A percentile compares a stretch with the other conserved stretches of the same genome.
These are phyloP conservation scores for Yarrowia alimentaria DNA, from an alignment of 805 yeast species.

Conservation along the genomic window DNA sequence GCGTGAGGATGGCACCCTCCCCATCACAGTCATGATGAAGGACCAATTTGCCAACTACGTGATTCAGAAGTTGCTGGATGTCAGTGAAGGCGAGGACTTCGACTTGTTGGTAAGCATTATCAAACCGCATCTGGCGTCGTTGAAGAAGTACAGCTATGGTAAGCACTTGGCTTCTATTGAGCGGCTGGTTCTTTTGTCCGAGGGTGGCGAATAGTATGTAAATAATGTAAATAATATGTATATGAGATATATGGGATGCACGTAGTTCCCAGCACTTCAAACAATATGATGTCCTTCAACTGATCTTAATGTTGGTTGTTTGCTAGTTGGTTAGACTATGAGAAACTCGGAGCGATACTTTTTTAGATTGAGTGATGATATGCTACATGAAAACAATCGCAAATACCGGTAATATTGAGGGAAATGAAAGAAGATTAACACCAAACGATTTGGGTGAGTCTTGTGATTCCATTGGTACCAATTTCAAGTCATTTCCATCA, in stretches of 20 bases:
- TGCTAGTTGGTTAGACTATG: too few species aligned
- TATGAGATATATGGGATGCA: background rate
- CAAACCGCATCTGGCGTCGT: slow-evolving; percentile 72
- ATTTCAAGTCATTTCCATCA: too few species aligned
- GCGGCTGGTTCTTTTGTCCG: slow-evolving; percentile 45
- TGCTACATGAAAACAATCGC: too few species aligned
- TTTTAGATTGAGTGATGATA: too few species aligned
- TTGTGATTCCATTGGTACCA: too few species aligned
- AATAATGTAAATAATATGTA: slow-evolving; percentile 17
- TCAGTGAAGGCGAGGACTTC: slow-evolving; percentile 68
- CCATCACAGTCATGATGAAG: slow-evolving; percentile 89
- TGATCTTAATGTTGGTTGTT: too few species aligned
- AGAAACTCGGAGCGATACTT: too few species aligned
- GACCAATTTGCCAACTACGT: slow-evolving; percentile 98
- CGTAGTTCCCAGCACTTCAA: too few species aligned
- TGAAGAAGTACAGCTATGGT: slow-evolving; percentile 67
- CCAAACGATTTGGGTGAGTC: too few species aligned
- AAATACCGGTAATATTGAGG: too few species aligned
- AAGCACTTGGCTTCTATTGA: slow-evolving; percentile 84
- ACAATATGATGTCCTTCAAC: too few species aligned
- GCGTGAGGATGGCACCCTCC: slow-evolving; percentile 39
- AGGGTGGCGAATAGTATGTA: slow-evolving; percentile 28
- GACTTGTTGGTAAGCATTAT: slow-evolving; percentile 68
- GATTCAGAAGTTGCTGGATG: slow-evolving; percentile 88
- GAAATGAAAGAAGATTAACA: too few species aligned